Conservation (phyloP, 2,329 filamentous ascomycete genomes). For the Triangularia verruculosa region DNA sequence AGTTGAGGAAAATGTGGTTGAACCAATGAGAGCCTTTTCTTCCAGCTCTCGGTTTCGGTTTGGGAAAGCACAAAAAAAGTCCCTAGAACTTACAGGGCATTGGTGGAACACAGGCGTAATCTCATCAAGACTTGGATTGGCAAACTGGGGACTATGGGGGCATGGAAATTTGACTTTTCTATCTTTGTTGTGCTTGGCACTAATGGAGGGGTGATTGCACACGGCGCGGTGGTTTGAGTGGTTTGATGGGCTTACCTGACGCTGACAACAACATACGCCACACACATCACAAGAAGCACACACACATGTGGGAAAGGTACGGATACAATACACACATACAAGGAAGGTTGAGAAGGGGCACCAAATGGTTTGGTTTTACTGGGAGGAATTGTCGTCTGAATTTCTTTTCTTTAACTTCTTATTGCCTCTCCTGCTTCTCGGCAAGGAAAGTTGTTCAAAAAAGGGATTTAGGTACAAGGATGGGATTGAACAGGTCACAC, state of each 20-base stretch:
- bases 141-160: neutral
- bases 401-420: neutral
- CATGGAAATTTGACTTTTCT: slow-evolving; percentile 3
- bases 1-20: neutral
- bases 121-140: neutral
- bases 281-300: neutral
- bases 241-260: neutral
- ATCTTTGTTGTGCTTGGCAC: neutral
- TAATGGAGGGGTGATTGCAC: slow-evolving; percentile 1
- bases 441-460: neutral
- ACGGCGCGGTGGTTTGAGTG: neutral
- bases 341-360: neutral
- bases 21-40: slow-evolving; percentile 1
- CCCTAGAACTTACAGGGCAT: neutral
- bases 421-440: neutral
- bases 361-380: neutral
- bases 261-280: neutral
- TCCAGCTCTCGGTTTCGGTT: neutral
- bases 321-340: neutral
- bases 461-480: neutral
- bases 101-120: slow-evolving; percentile 1
- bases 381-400: neutral
- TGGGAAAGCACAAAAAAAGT: neutral
- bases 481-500: neutral
- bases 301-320: neutral